Evolutionary conservation across 2,329 filamentous ascomycete species (phyloP).

Genomic region (Venturia pyrina): DNA sequence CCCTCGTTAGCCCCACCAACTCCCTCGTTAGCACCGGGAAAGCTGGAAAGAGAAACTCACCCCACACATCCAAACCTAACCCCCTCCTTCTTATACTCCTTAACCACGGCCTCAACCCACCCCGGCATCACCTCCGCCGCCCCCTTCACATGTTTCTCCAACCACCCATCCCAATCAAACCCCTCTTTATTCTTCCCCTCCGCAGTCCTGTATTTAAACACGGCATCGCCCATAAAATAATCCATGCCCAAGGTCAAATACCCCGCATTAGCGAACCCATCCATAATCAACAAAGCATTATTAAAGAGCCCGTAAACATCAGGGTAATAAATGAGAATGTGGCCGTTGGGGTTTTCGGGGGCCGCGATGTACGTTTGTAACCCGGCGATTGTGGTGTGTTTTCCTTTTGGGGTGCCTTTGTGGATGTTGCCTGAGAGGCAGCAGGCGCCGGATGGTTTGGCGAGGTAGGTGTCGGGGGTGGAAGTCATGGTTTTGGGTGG

Average conservation of each 20-base stretch:
- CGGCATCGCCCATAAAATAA: conserved; percentile 37
- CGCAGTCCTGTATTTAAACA: conserved; percentile 31
- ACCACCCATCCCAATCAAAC: conserved; percentile 42
- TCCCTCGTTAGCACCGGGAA: not conserved
- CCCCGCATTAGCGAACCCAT: conserved; percentile 36
- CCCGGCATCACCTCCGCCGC: conserved; percentile 34
- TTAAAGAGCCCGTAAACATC: conserved; percentile 36
- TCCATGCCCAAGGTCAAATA: conserved; percentile 35
- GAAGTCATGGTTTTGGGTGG: not conserved
- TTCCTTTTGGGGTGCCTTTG: conserved; percentile 28
- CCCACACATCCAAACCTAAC: conserved; percentile 35
- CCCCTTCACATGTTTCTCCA: conserved; percentile 34
- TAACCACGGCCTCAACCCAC: conserved; percentile 33
- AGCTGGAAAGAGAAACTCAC: not conserved
- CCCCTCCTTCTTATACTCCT: conserved; percentile 23
- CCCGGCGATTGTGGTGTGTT: conserved; percentile 23
- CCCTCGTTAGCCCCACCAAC: not conserved
- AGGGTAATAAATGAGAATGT: conserved; percentile 37
- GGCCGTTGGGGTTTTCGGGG: conserved; percentile 28
- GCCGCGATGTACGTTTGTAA: conserved; percentile 31
- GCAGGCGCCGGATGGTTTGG: conserved; percentile 28
- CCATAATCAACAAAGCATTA: conserved; percentile 37
- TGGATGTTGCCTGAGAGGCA: conserved; percentile 33
- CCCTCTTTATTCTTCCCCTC: conserved; percentile 24
- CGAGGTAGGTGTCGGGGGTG: conserved; percentile 14